Conservation (phyloP, 129 eudicot genomes). For the Kitagawia praeruptora region DNA sequence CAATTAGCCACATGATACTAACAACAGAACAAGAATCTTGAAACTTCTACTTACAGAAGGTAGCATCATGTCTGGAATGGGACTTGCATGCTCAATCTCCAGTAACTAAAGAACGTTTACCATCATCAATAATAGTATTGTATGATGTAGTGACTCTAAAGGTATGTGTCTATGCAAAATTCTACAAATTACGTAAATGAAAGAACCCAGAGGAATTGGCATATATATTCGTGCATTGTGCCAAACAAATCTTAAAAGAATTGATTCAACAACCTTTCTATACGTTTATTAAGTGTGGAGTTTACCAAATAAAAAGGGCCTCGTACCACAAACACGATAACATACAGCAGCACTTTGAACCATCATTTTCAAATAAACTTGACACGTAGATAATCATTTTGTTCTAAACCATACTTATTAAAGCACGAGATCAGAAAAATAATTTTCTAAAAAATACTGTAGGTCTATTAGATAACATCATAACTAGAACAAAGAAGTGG, state of each 20-base stretch:
- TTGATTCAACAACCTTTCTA: neutral
- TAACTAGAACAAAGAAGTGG: neutral
- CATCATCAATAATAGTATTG: neutral
- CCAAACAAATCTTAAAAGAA: neutral
- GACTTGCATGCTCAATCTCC: neutral
- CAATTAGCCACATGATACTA: neutral
- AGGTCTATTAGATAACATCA: too few species aligned
- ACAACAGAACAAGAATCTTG: neutral
- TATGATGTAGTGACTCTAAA: neutral
- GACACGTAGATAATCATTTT: neutral
- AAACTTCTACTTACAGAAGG: neutral
- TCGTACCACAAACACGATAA: neutral
- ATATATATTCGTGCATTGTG: neutral
- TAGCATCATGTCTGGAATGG: neutral
- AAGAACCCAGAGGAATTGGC: neutral
- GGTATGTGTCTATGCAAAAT: neutral
- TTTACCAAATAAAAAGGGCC: neutral
- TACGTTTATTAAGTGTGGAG: neutral
- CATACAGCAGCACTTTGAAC: neutral
- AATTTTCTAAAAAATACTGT: neutral
- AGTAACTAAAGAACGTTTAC: neutral
- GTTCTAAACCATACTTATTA: neutral
- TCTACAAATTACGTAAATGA: neutral
- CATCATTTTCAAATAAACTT: neutral
- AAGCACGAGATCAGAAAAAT: neutral